Percentiles rank a stretch among this genome's conserved stretches.
phyloP scores from a whole-genome alignment of 768 basidiomycete species.

The Suillus spraguei region DNA sequence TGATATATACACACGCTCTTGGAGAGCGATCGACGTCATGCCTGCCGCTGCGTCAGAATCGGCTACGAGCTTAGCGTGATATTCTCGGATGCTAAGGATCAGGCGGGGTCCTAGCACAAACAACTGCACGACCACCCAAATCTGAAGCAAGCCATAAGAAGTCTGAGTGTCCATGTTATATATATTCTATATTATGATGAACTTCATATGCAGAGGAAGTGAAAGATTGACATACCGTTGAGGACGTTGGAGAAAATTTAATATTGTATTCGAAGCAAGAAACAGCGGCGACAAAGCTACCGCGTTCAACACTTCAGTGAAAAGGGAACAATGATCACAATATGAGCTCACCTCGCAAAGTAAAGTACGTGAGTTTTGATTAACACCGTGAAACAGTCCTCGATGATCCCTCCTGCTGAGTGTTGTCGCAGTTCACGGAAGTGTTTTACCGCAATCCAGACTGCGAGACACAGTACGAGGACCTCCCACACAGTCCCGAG shows the following conservation, averaged over 20 bases:
- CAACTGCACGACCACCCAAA: background rate
- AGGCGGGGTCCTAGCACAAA: background rate
- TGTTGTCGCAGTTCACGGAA: no score
- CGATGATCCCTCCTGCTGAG: no score
- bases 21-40: background rate
- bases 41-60: background rate
- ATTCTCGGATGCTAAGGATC: background rate
- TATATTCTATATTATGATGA: no score
- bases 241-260: background rate
- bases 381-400: background rate
- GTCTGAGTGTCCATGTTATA: background rate
- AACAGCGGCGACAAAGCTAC: background rate
- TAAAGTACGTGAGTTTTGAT: background rate
- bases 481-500: background rate
- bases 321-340: background rate
- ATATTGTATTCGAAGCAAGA: background rate
- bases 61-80: background rate
- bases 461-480: background rate
- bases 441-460: no score
- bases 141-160: background rate
- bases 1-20: background rate
- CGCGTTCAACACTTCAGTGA: background rate
- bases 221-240: background rate
- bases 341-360: background rate
- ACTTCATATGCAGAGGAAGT: no score